Percentiles rank a stretch among this genome's conserved stretches.
Evolutionary conservation across 805 yeast genomes (phyloP).

Genomic region (Pichia phayaonensis): DNA sequence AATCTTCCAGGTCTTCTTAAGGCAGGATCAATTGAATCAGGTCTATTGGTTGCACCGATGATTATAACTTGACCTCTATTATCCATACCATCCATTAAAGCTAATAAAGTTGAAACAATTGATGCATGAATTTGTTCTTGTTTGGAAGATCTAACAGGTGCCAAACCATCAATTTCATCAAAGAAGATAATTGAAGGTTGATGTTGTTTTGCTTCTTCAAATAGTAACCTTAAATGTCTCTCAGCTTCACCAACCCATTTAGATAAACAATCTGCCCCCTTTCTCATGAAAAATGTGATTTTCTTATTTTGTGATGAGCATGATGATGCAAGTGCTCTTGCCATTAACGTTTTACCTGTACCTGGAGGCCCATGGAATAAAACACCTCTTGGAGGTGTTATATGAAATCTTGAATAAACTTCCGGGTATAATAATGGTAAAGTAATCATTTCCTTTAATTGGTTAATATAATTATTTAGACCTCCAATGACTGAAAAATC

Average conservation of each 20-base stretch:
- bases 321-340: conserved; percentile 92
- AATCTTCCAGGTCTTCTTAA: conserved; percentile 94
- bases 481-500: conserved; percentile 84
- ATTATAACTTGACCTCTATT: conserved; percentile 97
- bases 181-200: conserved; percentile 96
- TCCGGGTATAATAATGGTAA: conserved; percentile 91
- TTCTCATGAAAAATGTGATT: conserved; percentile 94
- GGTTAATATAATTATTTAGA: conserved; percentile 80
- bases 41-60: conserved; percentile 96
- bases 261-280: conserved; percentile 94
- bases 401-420: conserved; percentile 77
- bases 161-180: conserved; percentile 96
- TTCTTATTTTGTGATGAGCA: conserved; percentile 79
- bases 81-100: conserved; percentile 99
- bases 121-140: conserved; percentile 99
- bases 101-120: conserved; percentile 89
- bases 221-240: conserved; percentile 79
- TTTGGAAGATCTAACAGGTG: conserved; percentile 94
- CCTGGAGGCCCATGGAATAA: conserved; percentile 99
- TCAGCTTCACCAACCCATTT: conserved; percentile 99
- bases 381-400: conserved; percentile 96
- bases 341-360: conserved; percentile 97
- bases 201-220: conserved; percentile 92
- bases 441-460: conserved; percentile 94
- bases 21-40: conserved; percentile 98